Conservation (phyloP, 352 stramenopile species). For the Paralagenidium karlingii region DNA sequence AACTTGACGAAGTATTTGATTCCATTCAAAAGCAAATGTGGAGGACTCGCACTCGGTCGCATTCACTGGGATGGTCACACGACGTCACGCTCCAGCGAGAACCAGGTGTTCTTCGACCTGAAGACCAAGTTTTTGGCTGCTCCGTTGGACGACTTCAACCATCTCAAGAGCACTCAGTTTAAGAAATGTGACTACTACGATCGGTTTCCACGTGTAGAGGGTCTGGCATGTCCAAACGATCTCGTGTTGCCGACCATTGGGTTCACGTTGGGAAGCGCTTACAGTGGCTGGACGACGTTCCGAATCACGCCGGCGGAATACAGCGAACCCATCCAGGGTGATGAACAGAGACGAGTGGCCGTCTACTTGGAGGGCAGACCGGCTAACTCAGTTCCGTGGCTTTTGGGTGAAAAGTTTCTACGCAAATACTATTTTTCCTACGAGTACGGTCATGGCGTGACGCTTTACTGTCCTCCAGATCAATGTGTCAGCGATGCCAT, state of each 20-base stretch:
- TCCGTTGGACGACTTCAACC: conserved; percentile 18
- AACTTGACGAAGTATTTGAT: conserved; percentile 27
- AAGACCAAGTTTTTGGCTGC: conserved; percentile 36
- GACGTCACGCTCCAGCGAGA: conserved; percentile 35
- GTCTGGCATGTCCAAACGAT: too few relatives aligned
- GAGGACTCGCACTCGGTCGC: conserved; percentile 34
- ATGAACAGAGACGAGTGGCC: conserved; percentile 11
- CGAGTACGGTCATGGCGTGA: conserved; percentile 37
- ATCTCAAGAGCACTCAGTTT: too few relatives aligned
- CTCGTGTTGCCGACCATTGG: conserved; percentile 27
- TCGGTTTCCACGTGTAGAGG: too few relatives aligned
- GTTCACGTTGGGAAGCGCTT: conserved; percentile 36
- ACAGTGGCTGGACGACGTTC: conserved; percentile 38
- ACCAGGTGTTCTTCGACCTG: conserved; percentile 37
- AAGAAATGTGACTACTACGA: too few relatives aligned
- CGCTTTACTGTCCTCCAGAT: conserved; percentile 54
- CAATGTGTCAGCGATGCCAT: conserved; percentile 5
- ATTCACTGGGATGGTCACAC: too few relatives aligned
- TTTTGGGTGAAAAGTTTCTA: conserved; percentile 62
- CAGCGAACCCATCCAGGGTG: conserved; percentile 4
- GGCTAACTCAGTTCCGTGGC: conserved; percentile 27
- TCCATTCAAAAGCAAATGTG: conserved; percentile 28
- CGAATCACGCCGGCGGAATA: conserved; percentile 29
- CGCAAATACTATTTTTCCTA: conserved; percentile 63
- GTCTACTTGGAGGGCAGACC: too few relatives aligned